Base-by-base conservation (phyloP, 2,329 filamentous ascomycete species). In the Fusarium heterosporum region DNA sequence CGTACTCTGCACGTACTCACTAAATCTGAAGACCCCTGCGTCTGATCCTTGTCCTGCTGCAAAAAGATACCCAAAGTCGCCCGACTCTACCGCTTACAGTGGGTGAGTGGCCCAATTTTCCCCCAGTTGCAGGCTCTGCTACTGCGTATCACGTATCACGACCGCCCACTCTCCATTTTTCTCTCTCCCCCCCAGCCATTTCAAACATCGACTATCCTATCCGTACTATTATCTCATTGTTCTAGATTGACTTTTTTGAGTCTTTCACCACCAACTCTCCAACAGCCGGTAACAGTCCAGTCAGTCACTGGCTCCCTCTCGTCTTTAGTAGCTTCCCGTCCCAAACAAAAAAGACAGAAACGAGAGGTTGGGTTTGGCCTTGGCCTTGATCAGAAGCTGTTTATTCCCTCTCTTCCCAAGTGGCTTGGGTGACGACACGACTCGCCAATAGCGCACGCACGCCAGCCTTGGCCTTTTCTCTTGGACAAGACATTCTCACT, bases 361-460 rank as follows among this genome's bases (percentile, higher is more conserved):
- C 47, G 29, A 58, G 65, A 55, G 56, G 65, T 36, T 69, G 61
- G 65, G 61, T 28, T 51, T 45, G 43, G 55, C 22, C 22, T 22
- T 22, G 22, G 22, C 22, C 22, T 22, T 22, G 22, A 22, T 22
- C 22, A 22, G 22, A 22, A 4, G 22, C 48, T 62, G 58, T 50
- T 62, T 32, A 61, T 58, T 58, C 36, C 41, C 45, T 22, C 48
- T 48, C 41, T 45, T 22, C 53, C 26, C 30, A 54, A 66, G 49
- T 55, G 66, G 57, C 66, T 66, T 66, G 53, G 39, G 66, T 69
- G 66, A 69, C 66, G 66, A 69, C 66, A 69, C 66, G 53, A 69
- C 66, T 68, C 38, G 47, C 47, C 61, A 55, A 64, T 69, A 69
- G 66, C 61, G 66, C 66, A 69, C 62, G 57, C 56, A 69, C 53